Conservation (phyloP, 139 green algal genomes). For the Medakamo hakoo region DNA sequence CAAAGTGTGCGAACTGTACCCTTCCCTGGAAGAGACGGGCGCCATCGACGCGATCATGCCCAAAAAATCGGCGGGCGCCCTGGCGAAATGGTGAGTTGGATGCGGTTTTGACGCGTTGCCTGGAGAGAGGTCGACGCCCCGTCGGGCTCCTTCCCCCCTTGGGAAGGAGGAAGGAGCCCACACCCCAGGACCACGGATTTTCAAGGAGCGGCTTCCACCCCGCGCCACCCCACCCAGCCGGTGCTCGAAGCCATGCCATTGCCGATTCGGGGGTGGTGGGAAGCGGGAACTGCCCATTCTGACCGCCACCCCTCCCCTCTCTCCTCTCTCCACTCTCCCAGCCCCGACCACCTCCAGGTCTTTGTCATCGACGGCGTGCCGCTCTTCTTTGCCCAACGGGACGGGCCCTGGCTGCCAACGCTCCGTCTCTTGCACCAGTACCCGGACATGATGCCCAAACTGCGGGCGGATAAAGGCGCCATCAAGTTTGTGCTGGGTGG, state of each 20-base stretch:
- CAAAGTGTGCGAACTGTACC: conserved; percentile 73
- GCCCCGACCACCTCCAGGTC: conserved; percentile 66
- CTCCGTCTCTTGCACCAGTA: conserved; percentile 69
- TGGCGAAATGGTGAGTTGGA: conserved; percentile 72
- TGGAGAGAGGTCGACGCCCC: neutral
- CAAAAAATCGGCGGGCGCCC: conserved; percentile 77
- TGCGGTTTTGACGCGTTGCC: neutral
- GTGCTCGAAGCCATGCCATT: neutral
- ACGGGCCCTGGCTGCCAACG: conserved; percentile 88
- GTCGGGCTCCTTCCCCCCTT: no score
- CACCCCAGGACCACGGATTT: no score
- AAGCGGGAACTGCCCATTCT: neutral
- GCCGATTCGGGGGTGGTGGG: neutral
- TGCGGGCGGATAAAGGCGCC: conserved; percentile 80
- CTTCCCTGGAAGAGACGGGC: conserved; percentile 54
- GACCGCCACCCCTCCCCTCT: neutral
- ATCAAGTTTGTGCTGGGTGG: conserved; percentile 98
- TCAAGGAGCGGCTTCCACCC: neutral
- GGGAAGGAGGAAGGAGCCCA: no score
- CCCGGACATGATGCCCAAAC: conserved; percentile 43
- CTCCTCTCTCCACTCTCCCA: conserved; percentile 10
- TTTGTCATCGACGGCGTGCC: conserved; percentile 62
- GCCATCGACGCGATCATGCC: conserved; percentile 82
- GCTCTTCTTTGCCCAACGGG: conserved; percentile 81
- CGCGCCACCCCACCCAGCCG: neutral